phyloP scores from a whole-genome alignment of 495 filamentous ascomycete genomes.

The Daldinia childiae region DNA sequence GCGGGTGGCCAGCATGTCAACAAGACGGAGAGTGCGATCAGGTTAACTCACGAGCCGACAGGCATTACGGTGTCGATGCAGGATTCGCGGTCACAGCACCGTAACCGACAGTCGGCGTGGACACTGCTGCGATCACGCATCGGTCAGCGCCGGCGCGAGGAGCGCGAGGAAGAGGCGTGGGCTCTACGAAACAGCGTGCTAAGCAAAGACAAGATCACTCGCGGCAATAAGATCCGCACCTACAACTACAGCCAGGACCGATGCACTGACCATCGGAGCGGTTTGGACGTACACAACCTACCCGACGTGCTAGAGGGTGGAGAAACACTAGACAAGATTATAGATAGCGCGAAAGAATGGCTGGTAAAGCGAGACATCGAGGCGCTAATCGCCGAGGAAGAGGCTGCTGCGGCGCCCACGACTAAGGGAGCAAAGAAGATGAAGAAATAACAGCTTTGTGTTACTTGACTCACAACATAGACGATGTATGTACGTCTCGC shows the following conservation, averaged over 20 bases:
- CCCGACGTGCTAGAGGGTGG: conserved; percentile 81
- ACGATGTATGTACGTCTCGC: not conserved
- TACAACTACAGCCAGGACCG: conserved; percentile 95
- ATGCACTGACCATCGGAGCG: conserved; percentile 92
- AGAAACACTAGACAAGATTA: conserved; percentile 74
- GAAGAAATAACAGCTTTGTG: conserved; percentile 38
- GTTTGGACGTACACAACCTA: conserved; percentile 82
- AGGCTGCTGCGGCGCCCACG: conserved; percentile 44
- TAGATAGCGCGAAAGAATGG: conserved; percentile 85
- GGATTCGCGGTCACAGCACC: conserved; percentile 87
- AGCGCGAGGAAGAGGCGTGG: conserved; percentile 82
- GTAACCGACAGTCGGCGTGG: conserved; percentile 90
- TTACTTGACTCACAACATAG: conserved; percentile 7
- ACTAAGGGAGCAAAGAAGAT: conserved; percentile 41
- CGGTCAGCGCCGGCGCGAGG: conserved; percentile 81
- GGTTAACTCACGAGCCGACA: conserved; percentile 91
- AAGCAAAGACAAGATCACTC: conserved; percentile 81
- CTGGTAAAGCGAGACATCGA: conserved; percentile 79
- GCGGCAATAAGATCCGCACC: conserved; percentile 92
- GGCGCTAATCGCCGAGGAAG: conserved; percentile 64
- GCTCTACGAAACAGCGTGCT: conserved; percentile 76
- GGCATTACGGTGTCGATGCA: conserved; percentile 88
- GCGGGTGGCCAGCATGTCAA: conserved; percentile 98
- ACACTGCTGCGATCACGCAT: conserved; percentile 81
- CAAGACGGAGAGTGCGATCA: conserved; percentile 94